Base-by-base conservation (phyloP, 345 rosid genomes). In the Camelina hispida region DNA sequence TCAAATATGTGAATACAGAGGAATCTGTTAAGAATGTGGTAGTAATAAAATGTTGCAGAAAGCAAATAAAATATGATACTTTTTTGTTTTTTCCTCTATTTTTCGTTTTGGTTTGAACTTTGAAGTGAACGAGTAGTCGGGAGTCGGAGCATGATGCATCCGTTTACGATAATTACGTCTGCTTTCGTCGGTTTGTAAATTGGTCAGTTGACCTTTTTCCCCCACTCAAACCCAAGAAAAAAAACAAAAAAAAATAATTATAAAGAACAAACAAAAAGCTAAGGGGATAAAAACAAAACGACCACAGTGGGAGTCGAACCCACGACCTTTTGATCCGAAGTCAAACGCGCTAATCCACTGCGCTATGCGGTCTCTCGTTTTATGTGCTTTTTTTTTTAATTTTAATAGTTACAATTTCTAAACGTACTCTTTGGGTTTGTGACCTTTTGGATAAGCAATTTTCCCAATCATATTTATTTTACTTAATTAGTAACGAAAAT, bases 291-390 rank as follows among this genome's bases (percentile, higher is more conserved):
- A 47, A 8, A 17, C 20, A 17, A 20, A 9, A 4, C 88, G 90
- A 87, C 93, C 91, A 89, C 93, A 91, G 93, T 85, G 95, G 90
- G 90, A 82, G 90, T 86, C 93, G 91, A 89, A 84, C 89, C 89
- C 90, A 84, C 95, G 93, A 89, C 90, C 82, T 79, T 69, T 75
- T 88, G 91, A 91, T 87, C 92, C 94, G 92, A 91, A 91, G 94
- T 89, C 90, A 89, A 84, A 93, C 91, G 93, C 95, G 90, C 95
- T 86, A 88, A 90, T 90, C 91, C 90, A 87, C 93, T 90, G 90
- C 3, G 8, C 43, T 38, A 38, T 38, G 43, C 43, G 43, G 43
- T 40, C 43, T 4, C 11, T 40, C 14, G 4, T 3, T n/a, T n/a
- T n/a, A n/a, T n/a, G n/a, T n/a, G n/a, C n/a, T n/a, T n/a, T n/a